Percentiles rank a stretch among this genome's conserved stretches.
Evolutionary conservation across 306 rosid genomes (phyloP).

Genomic region (Lotus japonicus): DNA sequence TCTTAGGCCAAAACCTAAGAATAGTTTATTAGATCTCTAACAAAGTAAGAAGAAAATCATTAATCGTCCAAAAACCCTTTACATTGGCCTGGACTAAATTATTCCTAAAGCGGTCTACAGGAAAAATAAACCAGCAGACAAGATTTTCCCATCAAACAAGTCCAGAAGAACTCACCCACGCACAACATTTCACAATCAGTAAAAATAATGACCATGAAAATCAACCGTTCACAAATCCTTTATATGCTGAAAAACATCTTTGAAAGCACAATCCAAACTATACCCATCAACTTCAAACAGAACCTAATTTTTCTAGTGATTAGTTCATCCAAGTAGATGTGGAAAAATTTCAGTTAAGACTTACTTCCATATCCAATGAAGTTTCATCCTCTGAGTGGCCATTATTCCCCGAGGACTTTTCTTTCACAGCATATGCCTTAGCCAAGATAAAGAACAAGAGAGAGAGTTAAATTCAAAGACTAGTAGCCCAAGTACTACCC

Average conservation of each 20-base stretch:
- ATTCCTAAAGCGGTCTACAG: not conserved
- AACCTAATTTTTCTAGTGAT: not conserved
- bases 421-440: conserved; percentile 39
- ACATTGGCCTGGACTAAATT: not conserved
- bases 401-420: conserved; percentile 29
- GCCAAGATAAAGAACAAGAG: not conserved
- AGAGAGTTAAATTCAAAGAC: not conserved
- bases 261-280: not conserved
- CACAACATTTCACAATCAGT: not conserved
- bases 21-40: not conserved
- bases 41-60: not conserved
- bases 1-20: not conserved
- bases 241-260: not conserved
- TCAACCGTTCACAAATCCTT: not conserved
- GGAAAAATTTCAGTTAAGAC: conserved; percentile 1
- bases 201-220: not conserved
- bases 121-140: not conserved
- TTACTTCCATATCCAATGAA: conserved; percentile 38
- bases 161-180: not conserved
- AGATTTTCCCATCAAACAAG: not conserved
- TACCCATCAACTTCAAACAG: not conserved
- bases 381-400: conserved; percentile 18
- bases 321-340: conserved; percentile 9
- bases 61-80: not conserved
- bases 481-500: not conserved